Evolutionary conservation across 2,329 filamentous ascomycete genomes (phyloP), one percentile per base, ranked within the genome.

Genomic region (Akanthomyces muscarius): DNA sequence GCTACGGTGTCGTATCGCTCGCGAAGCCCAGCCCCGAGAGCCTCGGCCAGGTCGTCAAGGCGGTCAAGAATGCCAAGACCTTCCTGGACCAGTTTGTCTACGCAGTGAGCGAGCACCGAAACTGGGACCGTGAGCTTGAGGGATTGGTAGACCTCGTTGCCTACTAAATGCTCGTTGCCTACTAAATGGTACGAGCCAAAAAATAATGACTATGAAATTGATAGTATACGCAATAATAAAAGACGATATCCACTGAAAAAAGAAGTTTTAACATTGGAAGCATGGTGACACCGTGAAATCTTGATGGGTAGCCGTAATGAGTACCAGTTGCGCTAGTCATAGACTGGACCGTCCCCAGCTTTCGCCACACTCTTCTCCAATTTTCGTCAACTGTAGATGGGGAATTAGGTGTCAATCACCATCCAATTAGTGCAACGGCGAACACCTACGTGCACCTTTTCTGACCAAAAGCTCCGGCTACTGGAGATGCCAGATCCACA

Each of bases 1-100:
- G 84, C 66, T 95, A 92, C 68, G 91, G 91, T 56, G 89, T 96
- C 1, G 87, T 94, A 0, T 94, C 91, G 0, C 80, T 89, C 14
- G 78, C 76, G 48, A 74, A 79, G 14, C 75, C 78, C 5, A 74
- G 81, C 28, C 80, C 87, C 0, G 80, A 85, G 23, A 84, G 81
- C 64, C 78, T 91, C 67, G 84, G 79, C 67, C 86, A 90, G 69
- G 80, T 81, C 0, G 71, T 90, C 3, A 77, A 83, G 63, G 86
- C 92, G 66, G 81, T 81, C 0, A 90, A 89, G 77, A 86, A 84
- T 14, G 86, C 86, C 0, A 86, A 80, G 68, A 83, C 86, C 55
- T 94, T 95, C 72, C 68, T 92, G 63, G 86, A 88, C 67, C 83
- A 86, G 68, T 92, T 91, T 76, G 84, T 87, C 52, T 88, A 81